phyloP scores from a whole-genome alignment of 2,329 filamentous ascomycete species.

The Coniochaeta prunicola region DNA sequence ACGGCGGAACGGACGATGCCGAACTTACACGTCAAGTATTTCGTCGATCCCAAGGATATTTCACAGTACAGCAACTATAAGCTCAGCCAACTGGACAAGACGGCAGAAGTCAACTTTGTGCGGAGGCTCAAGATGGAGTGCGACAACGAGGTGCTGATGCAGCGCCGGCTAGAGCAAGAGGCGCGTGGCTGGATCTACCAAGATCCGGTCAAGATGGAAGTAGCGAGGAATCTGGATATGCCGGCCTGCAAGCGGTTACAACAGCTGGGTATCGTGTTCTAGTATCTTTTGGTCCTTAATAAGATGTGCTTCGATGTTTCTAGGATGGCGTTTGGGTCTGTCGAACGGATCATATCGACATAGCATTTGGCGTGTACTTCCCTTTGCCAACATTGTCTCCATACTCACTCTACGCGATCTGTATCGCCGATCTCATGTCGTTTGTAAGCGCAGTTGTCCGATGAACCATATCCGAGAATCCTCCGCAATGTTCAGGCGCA shows the following conservation, averaged over 20 bases:
- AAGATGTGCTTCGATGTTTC: neutral
- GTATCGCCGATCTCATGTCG: neutral
- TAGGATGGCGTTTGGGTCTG: neutral
- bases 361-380: neutral
- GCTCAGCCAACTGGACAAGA: conserved; percentile 66
- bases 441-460: neutral
- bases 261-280: conserved; percentile 23
- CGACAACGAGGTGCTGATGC: conserved; percentile 60
- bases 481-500: neutral
- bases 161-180: conserved; percentile 63
- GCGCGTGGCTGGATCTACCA: conserved; percentile 84
- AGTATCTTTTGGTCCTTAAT: neutral
- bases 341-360: neutral
- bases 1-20: conserved; percentile 67
- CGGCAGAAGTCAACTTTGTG: conserved; percentile 69
- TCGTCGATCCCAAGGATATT: conserved; percentile 72
- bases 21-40: conserved; percentile 73
- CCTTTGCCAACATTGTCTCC: neutral
- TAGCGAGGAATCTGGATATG: conserved; percentile 50
- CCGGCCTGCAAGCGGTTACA: conserved; percentile 45
- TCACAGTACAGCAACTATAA: conserved; percentile 61
- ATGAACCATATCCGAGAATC: neutral
- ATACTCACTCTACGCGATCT: neutral
- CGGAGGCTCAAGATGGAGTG: conserved; percentile 62
- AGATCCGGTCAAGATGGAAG: conserved; percentile 70